These are phyloP conservation scores for Hansenula sp. DNA, from an alignment of 1,139 yeast genomes.

Conservation along the genomic window DNA sequence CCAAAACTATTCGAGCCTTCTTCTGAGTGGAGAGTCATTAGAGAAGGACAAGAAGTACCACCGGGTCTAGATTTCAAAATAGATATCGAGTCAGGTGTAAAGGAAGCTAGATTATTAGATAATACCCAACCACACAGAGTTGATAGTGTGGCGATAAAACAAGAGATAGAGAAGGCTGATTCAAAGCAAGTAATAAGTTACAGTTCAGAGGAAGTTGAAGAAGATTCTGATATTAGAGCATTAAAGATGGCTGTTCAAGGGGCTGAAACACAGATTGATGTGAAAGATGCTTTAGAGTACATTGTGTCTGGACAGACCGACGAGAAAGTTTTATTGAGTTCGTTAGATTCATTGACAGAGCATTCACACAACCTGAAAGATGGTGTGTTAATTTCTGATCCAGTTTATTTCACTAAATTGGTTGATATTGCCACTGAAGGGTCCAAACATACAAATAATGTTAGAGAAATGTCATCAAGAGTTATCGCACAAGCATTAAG, in stretches of 20 bases:
- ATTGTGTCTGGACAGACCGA: constrained; percentile 2
- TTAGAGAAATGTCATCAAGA: constrained; percentile 44
- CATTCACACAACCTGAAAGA: constrained; percentile 22
- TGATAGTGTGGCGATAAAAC: constrained; percentile 10
- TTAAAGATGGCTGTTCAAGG: constrained; percentile 16
- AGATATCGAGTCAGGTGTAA: constrained; percentile 61
- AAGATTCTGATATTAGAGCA: constrained; percentile 14
- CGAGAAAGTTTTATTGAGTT: constrained; percentile 2
- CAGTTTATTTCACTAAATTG: constrained; percentile 8
- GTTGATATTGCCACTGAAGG: constrained; percentile 6
- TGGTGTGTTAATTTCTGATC: constrained; percentile 17
- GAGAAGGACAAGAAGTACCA: constrained; percentile 68
- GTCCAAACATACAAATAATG: constrained; percentile 8
- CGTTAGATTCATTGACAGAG: constrained; percentile 20
- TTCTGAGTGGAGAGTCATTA: constrained; percentile 62
- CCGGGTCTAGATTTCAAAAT: constrained; percentile 72
- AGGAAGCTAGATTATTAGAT: constrained; percentile 60
- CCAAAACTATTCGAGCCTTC: constrained; percentile 60
- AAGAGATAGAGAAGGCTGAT: constrained; percentile 16
- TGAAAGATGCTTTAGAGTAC: constrained; percentile 15
- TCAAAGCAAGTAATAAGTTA: constrained; percentile 11
- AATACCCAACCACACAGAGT: constrained; percentile 2
- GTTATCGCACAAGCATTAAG: constrained; percentile 57
- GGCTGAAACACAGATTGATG: constrained; percentile 11
- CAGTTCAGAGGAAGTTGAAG: constrained; percentile 10